phyloP scores from a whole-genome alignment of 345 rosid species.

The Aethionema arabicum region DNA sequence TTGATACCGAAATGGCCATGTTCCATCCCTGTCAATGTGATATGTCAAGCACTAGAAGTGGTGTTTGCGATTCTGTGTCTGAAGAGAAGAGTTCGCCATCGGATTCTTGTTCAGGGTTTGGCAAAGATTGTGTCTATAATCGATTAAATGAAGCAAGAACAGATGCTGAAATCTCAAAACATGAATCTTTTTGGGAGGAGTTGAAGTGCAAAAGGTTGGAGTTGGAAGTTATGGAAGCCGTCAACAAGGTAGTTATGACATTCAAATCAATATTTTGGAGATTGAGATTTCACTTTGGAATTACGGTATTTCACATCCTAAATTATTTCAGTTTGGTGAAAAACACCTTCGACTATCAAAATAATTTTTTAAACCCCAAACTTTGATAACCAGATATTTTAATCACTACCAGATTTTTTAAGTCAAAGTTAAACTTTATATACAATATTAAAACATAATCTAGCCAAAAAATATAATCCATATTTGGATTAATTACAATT shows the following conservation, averaged over 20 bases:
- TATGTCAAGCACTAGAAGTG: slow-evolving; percentile 34
- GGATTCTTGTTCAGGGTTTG: slow-evolving; percentile 40
- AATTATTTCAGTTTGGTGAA: too few species aligned
- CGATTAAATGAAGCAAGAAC: slow-evolving; percentile 34
- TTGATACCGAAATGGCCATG: slow-evolving; percentile 20
- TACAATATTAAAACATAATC: too few species aligned
- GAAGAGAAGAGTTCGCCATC: slow-evolving; percentile 39
- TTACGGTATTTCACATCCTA: too few species aligned
- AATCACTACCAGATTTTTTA: too few species aligned
- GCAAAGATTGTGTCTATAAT: slow-evolving; percentile 37
- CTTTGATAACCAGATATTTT: too few species aligned
- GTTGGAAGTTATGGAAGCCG: slow-evolving; percentile 44
- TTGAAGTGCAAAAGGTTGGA: slow-evolving; percentile 43
- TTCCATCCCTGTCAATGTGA: slow-evolving; percentile 15
- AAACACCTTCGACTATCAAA: too few species aligned
- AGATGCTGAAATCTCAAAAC: slow-evolving; percentile 41
- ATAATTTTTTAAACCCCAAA: too few species aligned
- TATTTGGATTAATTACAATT: too few species aligned
- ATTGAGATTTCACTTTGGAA: too few species aligned
- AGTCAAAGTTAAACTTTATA: too few species aligned
- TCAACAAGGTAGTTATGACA: slow-evolving; percentile 45
- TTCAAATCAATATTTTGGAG: not conserved
- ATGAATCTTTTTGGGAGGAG: slow-evolving; percentile 39
- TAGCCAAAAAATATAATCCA: too few species aligned
- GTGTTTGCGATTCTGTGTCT: slow-evolving; percentile 35